phyloP scores from a whole-genome alignment of 352 stramenopile species.

The Pythium sp. region DNA sequence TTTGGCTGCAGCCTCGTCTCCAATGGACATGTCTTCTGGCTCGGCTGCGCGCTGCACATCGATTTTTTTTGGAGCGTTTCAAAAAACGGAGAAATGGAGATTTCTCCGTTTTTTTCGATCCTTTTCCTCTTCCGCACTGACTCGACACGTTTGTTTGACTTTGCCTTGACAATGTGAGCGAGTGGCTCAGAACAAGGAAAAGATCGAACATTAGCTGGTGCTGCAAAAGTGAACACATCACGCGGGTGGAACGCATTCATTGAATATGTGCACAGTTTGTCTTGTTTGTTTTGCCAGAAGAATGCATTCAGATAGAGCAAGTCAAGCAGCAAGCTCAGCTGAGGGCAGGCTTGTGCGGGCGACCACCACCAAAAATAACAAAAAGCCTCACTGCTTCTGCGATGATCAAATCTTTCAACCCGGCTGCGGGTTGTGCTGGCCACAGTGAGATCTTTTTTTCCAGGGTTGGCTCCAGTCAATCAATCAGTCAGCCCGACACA shows the following conservation, averaged over 20 bases:
- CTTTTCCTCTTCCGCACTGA: background rate
- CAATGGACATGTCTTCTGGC: background rate
- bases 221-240: background rate
- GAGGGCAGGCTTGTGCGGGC: too few relatives aligned
- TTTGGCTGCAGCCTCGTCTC: background rate
- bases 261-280: too few relatives aligned
- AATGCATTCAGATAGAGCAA: background rate
- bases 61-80: constrained; percentile 17
- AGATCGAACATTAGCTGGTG: background rate
- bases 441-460: background rate
- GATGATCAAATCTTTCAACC: background rate
- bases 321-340: background rate
- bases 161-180: background rate
- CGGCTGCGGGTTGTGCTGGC: background rate
- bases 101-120: constrained; percentile 8
- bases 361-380: background rate
- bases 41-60: background rate
- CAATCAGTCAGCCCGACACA: background rate
- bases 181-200: background rate
- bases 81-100: background rate
- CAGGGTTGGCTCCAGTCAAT: background rate
- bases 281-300: background rate
- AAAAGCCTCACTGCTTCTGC: background rate
- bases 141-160: background rate
- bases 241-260: too few relatives aligned